These are phyloP conservation scores for Amanita pallidorosea DNA, from an alignment of 768 basidiomycete species.

Conservation along the genomic window DNA sequence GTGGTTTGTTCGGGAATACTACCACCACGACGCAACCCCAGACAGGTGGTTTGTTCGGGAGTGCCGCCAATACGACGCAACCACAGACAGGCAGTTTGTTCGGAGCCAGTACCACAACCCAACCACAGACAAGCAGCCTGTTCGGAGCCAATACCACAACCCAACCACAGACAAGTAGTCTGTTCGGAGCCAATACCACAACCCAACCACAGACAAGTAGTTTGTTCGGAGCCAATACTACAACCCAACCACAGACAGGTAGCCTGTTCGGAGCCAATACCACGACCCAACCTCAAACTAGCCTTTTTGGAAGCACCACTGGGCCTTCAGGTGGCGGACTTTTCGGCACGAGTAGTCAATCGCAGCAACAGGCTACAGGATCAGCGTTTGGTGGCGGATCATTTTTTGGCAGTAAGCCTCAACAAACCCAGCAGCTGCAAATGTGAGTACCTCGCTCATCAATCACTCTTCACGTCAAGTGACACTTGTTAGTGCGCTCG, in stretches of 20 bases:
- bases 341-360: conserved; percentile 11
- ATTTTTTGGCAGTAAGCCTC: conserved; percentile 20
- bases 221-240: conserved; percentile 8
- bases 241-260: conserved; percentile 2
- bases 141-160: neutral
- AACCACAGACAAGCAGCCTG: neutral
- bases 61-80: conserved; percentile 4
- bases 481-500: neutral
- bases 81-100: conserved; percentile 7
- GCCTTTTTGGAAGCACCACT: conserved; percentile 10
- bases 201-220: conserved; percentile 5
- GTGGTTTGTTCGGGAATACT: conserved; percentile 17
- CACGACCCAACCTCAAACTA: conserved; percentile 3
- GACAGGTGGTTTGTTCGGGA: neutral
- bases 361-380: conserved; percentile 22
- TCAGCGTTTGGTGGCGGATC: conserved; percentile 16
- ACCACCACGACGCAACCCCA: conserved; percentile 9
- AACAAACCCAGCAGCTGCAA: conserved; percentile 21
- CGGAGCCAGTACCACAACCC: conserved; percentile 6
- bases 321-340: conserved; percentile 10
- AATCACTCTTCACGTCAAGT: neutral
- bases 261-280: neutral
- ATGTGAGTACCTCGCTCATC: conserved; percentile 7
- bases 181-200: neutral
- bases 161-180: conserved; percentile 2